Evolutionary conservation across 2,329 filamentous ascomycete species (phyloP), one percentile per base, ranked within the genome.

Genomic region (Xylaria sp.): DNA sequence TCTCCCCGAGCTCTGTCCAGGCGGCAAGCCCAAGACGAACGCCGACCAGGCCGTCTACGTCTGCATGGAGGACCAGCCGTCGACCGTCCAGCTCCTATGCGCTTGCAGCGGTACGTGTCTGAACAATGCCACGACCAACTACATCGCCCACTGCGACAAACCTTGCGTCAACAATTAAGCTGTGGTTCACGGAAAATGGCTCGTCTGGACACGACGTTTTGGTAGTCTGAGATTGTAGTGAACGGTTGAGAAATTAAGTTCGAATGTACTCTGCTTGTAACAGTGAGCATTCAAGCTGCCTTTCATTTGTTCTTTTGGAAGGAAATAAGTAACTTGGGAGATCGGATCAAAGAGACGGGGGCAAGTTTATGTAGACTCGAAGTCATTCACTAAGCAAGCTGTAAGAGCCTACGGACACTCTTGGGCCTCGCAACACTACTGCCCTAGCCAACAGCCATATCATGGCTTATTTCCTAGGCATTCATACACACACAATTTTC

Each of bases 101-200:
- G 77, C 77, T 8, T 79, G 77, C 56, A 66, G 72, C 44, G 74
- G 75, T 62, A 76, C 75, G 18, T 79, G 77, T 63, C 56, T 75
- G 52, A 77, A 78, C 34, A 76, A 78, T 25, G 71, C 74, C 3
- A 70, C 74, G 48, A 76, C 62, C 51, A 78, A 78, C 70, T 74
- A 75, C 62, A 79, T 79, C 65, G 76, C 76, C 3, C 77, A 78
- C 41, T 79, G 77, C 67, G 74, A 78, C 52, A 73, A 73, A 23
- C 70, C 78, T 20, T 79, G 77, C 66, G 72, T 74, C 58, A 78
- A 77, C 41, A 5, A 12, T 1, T 72, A 65, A 44, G 37, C 23
- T 15, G 13, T 5, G 12, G 34, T 20, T 10, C n/a, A 56, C n/a
- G 34, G 13, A 18, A 34, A 23, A 10, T 34, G 23, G 46, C 9